Evolutionary conservation across 1,284 basidiomycete genomes (phyloP).

Genomic region (Erythrobasidium hasegawianum): DNA sequence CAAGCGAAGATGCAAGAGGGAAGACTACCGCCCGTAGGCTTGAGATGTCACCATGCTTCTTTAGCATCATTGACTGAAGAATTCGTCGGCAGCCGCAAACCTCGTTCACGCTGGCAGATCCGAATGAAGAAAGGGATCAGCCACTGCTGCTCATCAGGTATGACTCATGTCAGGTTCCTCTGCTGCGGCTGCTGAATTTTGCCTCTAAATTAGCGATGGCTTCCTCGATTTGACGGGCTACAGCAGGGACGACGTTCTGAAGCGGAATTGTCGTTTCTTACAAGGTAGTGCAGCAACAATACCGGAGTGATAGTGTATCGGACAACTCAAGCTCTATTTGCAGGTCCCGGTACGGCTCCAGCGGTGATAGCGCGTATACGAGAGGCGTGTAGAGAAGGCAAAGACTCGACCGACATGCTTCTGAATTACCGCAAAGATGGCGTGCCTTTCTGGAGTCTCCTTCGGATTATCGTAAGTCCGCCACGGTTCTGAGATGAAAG

Average conservation of each 20-base stretch:
- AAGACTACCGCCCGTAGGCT: not conserved
- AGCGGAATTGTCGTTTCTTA: slow-evolving; percentile 32
- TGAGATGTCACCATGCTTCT: not conserved
- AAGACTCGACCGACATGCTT: slow-evolving; percentile 12
- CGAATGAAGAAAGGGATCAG: slow-evolving; percentile 27
- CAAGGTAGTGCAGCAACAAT: slow-evolving; percentile 30
- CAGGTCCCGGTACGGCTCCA: slow-evolving; percentile 20
- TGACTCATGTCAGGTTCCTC: not conserved
- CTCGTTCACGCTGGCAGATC: slow-evolving; percentile 31
- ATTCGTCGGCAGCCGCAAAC: slow-evolving; percentile 4
- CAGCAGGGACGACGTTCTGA: slow-evolving; percentile 13
- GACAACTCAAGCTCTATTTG: too few species aligned
- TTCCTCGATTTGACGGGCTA: slow-evolving; percentile 28
- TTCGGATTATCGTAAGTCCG: slow-evolving; percentile 23
- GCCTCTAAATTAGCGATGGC: slow-evolving; percentile 28
- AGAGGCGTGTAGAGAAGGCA: slow-evolving; percentile 27
- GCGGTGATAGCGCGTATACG: slow-evolving; percentile 22
- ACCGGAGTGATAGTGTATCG: too few species aligned
- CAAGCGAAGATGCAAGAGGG: slow-evolving; percentile 12
- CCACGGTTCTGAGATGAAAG: not conserved
- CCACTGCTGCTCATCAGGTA: slow-evolving; percentile 29
- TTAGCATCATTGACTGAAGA: not conserved
- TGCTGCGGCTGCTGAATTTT: too few species aligned
- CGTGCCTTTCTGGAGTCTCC: slow-evolving; percentile 34
- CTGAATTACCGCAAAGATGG: slow-evolving; percentile 34